These are phyloP conservation scores for Aspergillus heteromorphus DNA, from an alignment of 495 filamentous ascomycete species.

Conservation along the genomic window DNA sequence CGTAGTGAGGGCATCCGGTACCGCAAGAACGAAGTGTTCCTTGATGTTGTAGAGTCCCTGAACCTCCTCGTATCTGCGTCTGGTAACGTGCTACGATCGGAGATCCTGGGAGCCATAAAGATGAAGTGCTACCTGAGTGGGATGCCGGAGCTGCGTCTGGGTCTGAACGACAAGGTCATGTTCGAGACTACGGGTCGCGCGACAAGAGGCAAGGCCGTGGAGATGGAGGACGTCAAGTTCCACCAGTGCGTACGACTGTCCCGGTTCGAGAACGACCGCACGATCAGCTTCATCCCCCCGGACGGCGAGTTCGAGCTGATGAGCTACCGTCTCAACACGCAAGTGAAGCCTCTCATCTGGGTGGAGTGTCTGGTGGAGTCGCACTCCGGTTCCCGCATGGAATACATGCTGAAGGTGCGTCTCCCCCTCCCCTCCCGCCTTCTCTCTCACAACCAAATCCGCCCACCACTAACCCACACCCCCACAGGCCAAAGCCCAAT, in stretches of 20 bases:
- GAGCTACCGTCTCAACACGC: conserved; percentile 98
- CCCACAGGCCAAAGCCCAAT: conserved; percentile 79
- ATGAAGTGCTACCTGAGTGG: conserved; percentile 99
- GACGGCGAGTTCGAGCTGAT: conserved; percentile 99
- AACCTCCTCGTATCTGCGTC: conserved; percentile 93
- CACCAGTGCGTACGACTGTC: conserved; percentile 97
- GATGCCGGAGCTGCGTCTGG: conserved; percentile 94
- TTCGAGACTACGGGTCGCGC: conserved; percentile 97
- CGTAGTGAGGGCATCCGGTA: conserved; percentile 97
- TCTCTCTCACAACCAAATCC: not conserved
- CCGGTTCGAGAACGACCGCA: conserved; percentile 96
- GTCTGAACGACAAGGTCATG: conserved; percentile 99
- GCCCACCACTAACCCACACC: conserved; percentile 2
- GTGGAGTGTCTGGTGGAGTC: conserved; percentile 96
- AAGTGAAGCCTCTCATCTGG: conserved; percentile 98
- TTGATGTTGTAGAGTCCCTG: conserved; percentile 94
- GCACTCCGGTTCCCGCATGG: conserved; percentile 89
- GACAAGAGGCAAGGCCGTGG: conserved; percentile 92
- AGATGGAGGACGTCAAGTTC: conserved; percentile 99
- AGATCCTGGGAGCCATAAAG: conserved; percentile 96
- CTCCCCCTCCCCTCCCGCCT: no score
- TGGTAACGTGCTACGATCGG: conserved; percentile 92
- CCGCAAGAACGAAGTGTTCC: conserved; percentile 98
- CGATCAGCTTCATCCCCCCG: conserved; percentile 97
- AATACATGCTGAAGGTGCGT: conserved; percentile 91